phyloP scores from a whole-genome alignment of 169 alveolate genomes.

The Perkinsus olseni region DNA sequence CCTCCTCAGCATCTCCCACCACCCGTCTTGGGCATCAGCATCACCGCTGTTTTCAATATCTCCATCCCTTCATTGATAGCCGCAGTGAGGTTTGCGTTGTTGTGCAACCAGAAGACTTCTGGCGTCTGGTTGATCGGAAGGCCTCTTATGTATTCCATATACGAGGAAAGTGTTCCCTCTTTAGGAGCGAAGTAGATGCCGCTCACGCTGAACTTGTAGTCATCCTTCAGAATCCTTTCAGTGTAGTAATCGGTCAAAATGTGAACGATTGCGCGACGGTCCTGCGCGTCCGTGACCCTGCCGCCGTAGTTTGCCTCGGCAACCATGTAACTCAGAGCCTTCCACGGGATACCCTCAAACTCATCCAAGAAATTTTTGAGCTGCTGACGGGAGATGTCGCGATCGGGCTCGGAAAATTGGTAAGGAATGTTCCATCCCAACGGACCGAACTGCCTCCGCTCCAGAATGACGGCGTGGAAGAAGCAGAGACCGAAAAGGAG shows the following conservation, averaged over 20 bases:
- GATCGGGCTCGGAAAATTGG: slow-evolving; percentile 87
- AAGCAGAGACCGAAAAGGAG: slow-evolving; percentile 81
- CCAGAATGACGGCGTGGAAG: slow-evolving; percentile 86
- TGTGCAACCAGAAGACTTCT: slow-evolving; percentile 79
- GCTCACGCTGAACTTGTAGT: slow-evolving; percentile 58
- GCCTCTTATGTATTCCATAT: slow-evolving; percentile 57
- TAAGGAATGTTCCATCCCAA: slow-evolving; percentile 94
- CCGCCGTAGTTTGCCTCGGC: slow-evolving; percentile 95
- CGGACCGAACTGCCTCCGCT: slow-evolving; percentile 89
- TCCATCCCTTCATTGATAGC: slow-evolving; percentile 67
- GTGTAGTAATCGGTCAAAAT: slow-evolving; percentile 71
- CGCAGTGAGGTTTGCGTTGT: slow-evolving; percentile 80
- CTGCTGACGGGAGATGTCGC: slow-evolving; percentile 84
- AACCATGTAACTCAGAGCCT: slow-evolving; percentile 81
- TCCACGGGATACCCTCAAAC: slow-evolving; percentile 76
- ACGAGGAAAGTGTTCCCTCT: slow-evolving; percentile 49
- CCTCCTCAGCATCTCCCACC: slow-evolving; percentile 30
- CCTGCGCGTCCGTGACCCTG: slow-evolving; percentile 90
- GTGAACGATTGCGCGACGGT: slow-evolving; percentile 51
- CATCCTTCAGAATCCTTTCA: slow-evolving; percentile 65
- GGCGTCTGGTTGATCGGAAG: slow-evolving; percentile 70
- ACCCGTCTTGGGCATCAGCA: slow-evolving; percentile 52
- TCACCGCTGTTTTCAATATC: slow-evolving; percentile 51
- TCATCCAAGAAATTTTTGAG: slow-evolving; percentile 74
- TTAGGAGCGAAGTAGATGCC: slow-evolving; percentile 68